phyloP scores from a whole-genome alignment of 345 rosid species.

The Camelina hispida region DNA sequence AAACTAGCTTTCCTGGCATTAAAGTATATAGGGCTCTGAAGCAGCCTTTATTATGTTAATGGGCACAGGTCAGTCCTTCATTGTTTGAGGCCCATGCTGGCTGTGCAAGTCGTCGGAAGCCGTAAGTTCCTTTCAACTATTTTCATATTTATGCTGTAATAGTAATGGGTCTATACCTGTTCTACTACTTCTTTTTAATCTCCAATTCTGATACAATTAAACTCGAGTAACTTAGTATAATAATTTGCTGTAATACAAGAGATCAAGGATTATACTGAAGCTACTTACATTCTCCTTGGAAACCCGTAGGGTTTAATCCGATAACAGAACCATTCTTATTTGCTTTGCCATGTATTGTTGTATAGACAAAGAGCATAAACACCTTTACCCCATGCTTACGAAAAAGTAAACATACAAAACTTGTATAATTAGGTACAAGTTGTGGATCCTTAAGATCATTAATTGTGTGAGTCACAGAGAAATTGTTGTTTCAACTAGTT shows the following conservation, averaged over 20 bases:
- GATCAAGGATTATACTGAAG: slow-evolving; percentile 8
- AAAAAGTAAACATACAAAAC: background rate
- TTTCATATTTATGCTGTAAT: slow-evolving; percentile 2
- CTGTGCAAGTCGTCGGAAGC: slow-evolving; percentile 84
- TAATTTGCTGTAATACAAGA: slow-evolving; percentile 14
- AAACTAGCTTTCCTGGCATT: slow-evolving; percentile 27
- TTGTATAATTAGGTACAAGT: background rate
- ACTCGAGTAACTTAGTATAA: background rate
- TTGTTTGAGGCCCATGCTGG: slow-evolving; percentile 98
- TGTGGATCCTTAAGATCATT: background rate
- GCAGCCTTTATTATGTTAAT: slow-evolving; percentile 33
- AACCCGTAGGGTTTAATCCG: background rate
- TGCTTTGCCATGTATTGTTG: slow-evolving; percentile 1
- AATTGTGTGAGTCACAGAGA: slow-evolving; percentile 10
- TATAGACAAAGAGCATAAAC: background rate
- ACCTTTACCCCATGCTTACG: slow-evolving; percentile 7
- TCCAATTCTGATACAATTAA: slow-evolving; percentile 1
- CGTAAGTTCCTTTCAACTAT: slow-evolving; percentile 60
- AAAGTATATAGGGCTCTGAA: slow-evolving; percentile 3
- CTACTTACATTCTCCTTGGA: slow-evolving; percentile 28
- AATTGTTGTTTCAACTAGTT: slow-evolving; percentile 12
- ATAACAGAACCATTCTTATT: slow-evolving; percentile 20
- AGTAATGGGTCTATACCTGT: background rate
- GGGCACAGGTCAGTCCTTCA: slow-evolving; percentile 86
- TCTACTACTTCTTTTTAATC: background rate